Evolutionary conservation across 208 protist genomes (phyloP).

Genomic region (Leishmania turanica): DNA sequence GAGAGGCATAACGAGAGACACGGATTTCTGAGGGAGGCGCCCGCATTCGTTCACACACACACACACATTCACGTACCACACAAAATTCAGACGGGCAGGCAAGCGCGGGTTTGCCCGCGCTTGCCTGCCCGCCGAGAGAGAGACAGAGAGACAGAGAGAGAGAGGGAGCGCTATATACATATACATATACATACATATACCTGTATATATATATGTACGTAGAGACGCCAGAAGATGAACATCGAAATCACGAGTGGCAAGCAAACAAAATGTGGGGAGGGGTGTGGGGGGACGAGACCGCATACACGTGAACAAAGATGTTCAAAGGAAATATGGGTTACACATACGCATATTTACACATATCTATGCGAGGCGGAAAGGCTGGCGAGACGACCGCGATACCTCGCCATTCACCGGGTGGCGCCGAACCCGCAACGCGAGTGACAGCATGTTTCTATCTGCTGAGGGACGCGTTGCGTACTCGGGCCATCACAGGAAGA

Average conservation of each 20-base stretch:
- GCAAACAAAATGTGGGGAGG: no score
- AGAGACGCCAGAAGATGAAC: neutral
- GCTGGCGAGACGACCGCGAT: neutral
- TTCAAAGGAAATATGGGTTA: neutral
- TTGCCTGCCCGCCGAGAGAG: neutral
- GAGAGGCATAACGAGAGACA: neutral
- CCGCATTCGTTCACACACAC: no score
- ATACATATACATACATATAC: neutral
- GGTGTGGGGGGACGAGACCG: neutral
- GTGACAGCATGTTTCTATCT: neutral
- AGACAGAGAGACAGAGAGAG: no score
- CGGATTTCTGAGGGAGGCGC: no score
- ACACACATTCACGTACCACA: no score
- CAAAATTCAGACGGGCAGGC: no score
- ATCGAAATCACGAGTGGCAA: no score
- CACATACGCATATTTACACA: conserved; percentile 9
- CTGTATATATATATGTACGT: neutral
- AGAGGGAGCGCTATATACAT: no score
- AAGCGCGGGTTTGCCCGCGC: no score
- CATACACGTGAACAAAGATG: neutral
- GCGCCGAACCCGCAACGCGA: neutral
- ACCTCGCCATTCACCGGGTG: neutral
- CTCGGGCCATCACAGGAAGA: neutral
- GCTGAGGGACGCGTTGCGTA: neutral
- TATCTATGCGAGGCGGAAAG: neutral